Conservation (phyloP, 768 basidiomycete genomes). For the Xerocomellus amylosporus region DNA sequence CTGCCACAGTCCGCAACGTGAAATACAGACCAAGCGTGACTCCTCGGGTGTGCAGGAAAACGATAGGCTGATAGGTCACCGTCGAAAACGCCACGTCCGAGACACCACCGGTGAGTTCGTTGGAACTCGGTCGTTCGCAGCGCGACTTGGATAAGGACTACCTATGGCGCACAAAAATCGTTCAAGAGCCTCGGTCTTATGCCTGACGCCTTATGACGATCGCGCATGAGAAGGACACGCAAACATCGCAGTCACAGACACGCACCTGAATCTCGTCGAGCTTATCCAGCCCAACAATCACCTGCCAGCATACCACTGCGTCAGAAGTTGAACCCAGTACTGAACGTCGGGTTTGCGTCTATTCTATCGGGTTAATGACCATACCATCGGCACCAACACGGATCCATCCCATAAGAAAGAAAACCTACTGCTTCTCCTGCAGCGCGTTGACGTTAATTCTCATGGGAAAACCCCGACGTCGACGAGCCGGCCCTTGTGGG, state of each 20-base stretch:
- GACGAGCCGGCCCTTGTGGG: conserved; percentile 57
- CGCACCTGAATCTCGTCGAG: conserved; percentile 76
- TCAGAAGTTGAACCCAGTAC: conserved; percentile 79
- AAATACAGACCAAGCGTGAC: conserved; percentile 85
- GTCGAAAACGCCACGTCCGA: conserved; percentile 78
- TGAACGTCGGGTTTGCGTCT: conserved; percentile 74
- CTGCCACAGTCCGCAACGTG: conserved; percentile 75
- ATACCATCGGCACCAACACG: neutral
- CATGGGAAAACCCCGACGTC: conserved; percentile 89
- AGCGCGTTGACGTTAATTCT: conserved; percentile 77
- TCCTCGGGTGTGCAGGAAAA: conserved; percentile 82
- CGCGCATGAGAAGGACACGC: neutral
- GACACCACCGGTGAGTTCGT: conserved; percentile 70
- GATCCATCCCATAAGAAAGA: neutral
- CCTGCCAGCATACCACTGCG: conserved; percentile 76
- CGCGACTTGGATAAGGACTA: conserved; percentile 84
- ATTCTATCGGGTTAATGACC: conserved; percentile 7
- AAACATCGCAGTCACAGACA: neutral
- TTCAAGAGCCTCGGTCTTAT: conserved; percentile 84
- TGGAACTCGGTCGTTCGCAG: conserved; percentile 76
- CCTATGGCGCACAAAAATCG: conserved; percentile 57
- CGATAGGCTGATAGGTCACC: conserved; percentile 83
- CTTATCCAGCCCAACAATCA: conserved; percentile 87
- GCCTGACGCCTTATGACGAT: conserved; percentile 58
- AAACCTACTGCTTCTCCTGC: conserved; percentile 58